A percentile compares a stretch with the other conserved stretches of the same genome.
Conservation (phyloP, 2,329 filamentous ascomycete species). For the Pestalotiopsis sp. region DNA sequence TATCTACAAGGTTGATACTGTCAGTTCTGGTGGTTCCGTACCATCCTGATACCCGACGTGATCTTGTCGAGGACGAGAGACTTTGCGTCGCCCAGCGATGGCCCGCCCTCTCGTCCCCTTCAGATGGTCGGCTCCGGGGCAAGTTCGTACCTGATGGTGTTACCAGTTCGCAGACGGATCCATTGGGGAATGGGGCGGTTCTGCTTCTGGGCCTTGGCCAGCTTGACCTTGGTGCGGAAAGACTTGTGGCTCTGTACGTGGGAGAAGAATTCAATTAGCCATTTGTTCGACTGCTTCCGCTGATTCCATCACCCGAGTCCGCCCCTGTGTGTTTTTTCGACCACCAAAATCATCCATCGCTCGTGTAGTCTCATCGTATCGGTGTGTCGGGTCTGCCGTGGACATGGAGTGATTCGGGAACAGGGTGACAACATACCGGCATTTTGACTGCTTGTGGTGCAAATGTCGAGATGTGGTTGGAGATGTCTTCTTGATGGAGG, state of each 20-base stretch:
- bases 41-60: background rate
- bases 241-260: conserved; percentile 89
- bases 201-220: conserved; percentile 99
- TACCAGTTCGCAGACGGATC: conserved; percentile 97
- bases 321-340: background rate
- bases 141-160: conserved; percentile 93
- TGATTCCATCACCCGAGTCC: background rate
- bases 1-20: conserved; percentile 65
- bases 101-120: background rate
- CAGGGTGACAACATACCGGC: conserved; percentile 36
- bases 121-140: conserved; percentile 4
- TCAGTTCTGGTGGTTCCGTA: background rate
- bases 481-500: conserved; percentile 22
- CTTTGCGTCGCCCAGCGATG: background rate
- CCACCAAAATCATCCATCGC: background rate
- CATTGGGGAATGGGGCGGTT: conserved; percentile 99
- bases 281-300: background rate
- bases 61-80: background rate
- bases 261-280: conserved; percentile 13
- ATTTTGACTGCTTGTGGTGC: conserved; percentile 41
- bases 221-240: conserved; percentile 99
- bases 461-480: conserved; percentile 37
- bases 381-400: background rate
- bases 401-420: background rate
- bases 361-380: background rate